A percentile compares a stretch with the other conserved stretches of the same genome.
Evolutionary conservation across 1,284 basidiomycete genomes (phyloP).

Genomic region (Austroboletus olivaceoglutinosus): DNA sequence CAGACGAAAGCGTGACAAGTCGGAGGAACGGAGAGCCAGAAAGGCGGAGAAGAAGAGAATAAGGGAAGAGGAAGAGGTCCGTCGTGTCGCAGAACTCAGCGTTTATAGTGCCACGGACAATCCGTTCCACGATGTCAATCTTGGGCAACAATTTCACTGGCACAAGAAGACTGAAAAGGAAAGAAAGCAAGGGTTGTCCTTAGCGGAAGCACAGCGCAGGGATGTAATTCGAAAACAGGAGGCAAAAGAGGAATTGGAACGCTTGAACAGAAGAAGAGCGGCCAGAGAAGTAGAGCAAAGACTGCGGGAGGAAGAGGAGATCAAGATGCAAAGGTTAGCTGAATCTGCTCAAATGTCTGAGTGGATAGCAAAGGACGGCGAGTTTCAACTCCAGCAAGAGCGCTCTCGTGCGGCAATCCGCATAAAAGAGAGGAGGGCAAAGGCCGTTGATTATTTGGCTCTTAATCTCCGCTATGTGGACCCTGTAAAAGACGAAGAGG

Average conservation of each 20-base stretch:
- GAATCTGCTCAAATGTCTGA: conserved; percentile 97
- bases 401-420: conserved; percentile 88
- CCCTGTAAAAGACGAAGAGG: conserved; percentile 60
- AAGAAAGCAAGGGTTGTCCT: conserved; percentile 79
- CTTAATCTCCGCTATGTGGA: conserved; percentile 89
- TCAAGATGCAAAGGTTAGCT: conserved; percentile 81
- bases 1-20: conserved; percentile 79
- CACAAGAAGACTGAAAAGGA: conserved; percentile 98
- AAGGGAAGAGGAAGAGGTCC: conserved; percentile 82
- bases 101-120: conserved; percentile 95
- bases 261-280: conserved; percentile 85
- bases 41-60: conserved; percentile 81
- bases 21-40: conserved; percentile 70
- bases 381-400: conserved; percentile 96
- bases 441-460: conserved; percentile 92
- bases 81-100: conserved; percentile 84
- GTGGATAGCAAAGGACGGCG: conserved; percentile 96
- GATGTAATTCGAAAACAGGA: conserved; percentile 85
- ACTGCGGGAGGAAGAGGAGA: conserved; percentile 89
- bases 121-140: conserved; percentile 96
- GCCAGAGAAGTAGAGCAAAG: conserved; percentile 89
- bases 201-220: conserved; percentile 75
- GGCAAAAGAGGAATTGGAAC: conserved; percentile 93
- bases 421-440: conserved; percentile 92
- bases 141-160: conserved; percentile 95